Evolutionary conservation across 805 yeast species (phyloP).

Genomic region (Monosporozyma solicola): DNA sequence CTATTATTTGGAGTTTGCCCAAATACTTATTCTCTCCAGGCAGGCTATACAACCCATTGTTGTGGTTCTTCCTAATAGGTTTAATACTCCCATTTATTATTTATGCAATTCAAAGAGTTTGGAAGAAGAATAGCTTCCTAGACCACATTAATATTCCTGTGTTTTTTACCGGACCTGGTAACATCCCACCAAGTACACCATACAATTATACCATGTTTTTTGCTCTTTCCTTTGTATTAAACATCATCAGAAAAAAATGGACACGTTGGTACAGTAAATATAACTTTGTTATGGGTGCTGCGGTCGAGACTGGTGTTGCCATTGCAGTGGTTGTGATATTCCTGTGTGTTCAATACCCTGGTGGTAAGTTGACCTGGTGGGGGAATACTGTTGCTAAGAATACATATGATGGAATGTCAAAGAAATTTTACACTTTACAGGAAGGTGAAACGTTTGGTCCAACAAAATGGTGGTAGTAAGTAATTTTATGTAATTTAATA

Average conservation of each 20-base stretch:
- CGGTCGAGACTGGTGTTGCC: conserved; percentile 57
- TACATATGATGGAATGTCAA: conserved; percentile 30
- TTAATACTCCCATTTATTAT: conserved; percentile 33
- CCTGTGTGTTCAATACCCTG: conserved; percentile 41
- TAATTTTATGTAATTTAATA: too few relatives aligned
- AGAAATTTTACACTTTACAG: conserved; percentile 28
- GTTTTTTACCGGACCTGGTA: conserved; percentile 50
- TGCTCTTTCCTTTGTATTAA: conserved; percentile 36
- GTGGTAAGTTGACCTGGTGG: conserved; percentile 44
- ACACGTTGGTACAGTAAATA: conserved; percentile 53
- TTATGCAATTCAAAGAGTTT: conserved; percentile 17
- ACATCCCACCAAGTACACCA: conserved; percentile 68
- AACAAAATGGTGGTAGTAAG: conserved; percentile 35
- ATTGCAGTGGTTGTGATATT: conserved; percentile 48
- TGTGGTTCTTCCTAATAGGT: conserved; percentile 51
- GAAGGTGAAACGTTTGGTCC: conserved; percentile 45
- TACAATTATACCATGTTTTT: conserved; percentile 54
- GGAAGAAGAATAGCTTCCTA: conserved; percentile 19
- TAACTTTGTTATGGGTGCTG: conserved; percentile 51
- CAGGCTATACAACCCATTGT: conserved; percentile 44
- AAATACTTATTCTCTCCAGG: conserved; percentile 42
- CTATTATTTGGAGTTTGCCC: conserved; percentile 47
- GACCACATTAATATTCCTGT: conserved; percentile 50
- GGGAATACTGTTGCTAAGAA: conserved; percentile 44
- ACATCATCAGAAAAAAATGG: conserved; percentile 38